A percentile compares a stretch with the other conserved stretches of the same genome.
These are phyloP conservation scores for Ceratocystis huliohia DNA, from an alignment of 2,329 filamentous ascomycete genomes.

Conservation along the genomic window DNA sequence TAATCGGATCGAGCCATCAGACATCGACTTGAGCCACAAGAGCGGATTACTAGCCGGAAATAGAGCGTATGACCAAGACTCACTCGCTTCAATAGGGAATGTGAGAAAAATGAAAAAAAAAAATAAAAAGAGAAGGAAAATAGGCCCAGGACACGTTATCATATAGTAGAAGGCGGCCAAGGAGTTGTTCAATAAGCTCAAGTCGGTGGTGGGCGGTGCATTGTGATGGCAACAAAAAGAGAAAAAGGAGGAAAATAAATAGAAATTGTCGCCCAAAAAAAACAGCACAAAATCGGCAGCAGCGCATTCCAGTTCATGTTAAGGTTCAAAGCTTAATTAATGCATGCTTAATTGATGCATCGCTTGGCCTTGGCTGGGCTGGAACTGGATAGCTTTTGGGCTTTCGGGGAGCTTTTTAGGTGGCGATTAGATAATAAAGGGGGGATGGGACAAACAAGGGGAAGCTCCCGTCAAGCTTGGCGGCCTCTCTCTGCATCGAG, in stretches of 20 bases:
- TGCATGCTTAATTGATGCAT: conserved; percentile 11
- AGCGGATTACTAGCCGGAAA: neutral
- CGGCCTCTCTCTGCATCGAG: neutral
- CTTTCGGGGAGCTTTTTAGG: neutral
- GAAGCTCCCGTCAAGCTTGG: neutral
- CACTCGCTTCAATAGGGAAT: neutral
- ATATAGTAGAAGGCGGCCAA: neutral
- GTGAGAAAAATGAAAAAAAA: neutral
- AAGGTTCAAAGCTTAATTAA: conserved; percentile 8
- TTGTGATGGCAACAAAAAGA: neutral
- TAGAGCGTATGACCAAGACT: neutral
- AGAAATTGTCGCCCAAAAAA: neutral
- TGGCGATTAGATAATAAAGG: neutral
- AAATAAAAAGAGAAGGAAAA: neutral
- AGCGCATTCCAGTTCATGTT: neutral
- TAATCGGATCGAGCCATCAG: neutral
- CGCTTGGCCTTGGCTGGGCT: neutral
- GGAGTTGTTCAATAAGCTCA: neutral
- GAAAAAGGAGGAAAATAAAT: neutral
- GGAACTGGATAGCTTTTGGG: neutral
- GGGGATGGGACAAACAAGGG: neutral
- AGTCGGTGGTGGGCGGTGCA: neutral
- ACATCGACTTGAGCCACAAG: neutral
- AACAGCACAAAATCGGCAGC: neutral
- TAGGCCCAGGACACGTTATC: neutral